phyloP scores from a whole-genome alignment of 805 yeast species.

The Metschnikowia picachoensis region DNA sequence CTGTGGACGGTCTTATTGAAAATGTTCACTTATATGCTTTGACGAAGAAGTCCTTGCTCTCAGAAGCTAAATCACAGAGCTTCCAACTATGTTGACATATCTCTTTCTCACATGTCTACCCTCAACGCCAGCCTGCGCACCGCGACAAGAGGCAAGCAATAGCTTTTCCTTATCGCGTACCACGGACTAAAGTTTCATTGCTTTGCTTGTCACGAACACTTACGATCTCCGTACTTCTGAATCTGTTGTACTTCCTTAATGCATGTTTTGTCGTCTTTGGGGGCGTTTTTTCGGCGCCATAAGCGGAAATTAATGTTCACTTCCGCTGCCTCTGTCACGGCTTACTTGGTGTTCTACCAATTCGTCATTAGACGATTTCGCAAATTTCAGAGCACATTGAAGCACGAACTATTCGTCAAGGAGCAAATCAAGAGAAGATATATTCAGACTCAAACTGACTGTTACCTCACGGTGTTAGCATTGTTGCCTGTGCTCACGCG shows the following conservation, averaged over 20 bases:
- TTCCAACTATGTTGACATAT: too few species aligned
- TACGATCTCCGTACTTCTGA: background rate
- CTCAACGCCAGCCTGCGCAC: too few species aligned
- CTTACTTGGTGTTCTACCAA: constrained; percentile 35
- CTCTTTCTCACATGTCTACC: too few species aligned
- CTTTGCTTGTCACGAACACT: constrained; percentile 1
- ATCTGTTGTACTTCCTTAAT: constrained; percentile 14
- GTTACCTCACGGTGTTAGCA: constrained; percentile 77
- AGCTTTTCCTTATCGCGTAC: too few species aligned
- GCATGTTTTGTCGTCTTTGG: constrained; percentile 40
- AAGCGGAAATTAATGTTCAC: constrained; percentile 34
- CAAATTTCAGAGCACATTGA: constrained; percentile 37
- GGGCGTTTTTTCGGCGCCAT: constrained; percentile 39
- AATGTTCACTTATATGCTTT: too few species aligned
- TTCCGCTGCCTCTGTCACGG: constrained; percentile 31
- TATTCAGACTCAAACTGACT: constrained; percentile 88
- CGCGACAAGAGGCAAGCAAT: too few species aligned
- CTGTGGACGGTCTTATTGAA: too few species aligned
- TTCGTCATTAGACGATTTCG: constrained; percentile 37
- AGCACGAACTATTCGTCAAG: constrained; percentile 39
- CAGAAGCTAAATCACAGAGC: too few species aligned
- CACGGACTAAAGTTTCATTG: too few species aligned
- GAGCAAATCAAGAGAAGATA: constrained; percentile 71
- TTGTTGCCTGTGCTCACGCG: constrained; percentile 71
- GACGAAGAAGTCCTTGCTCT: too few species aligned